Conservation (phyloP, 1,284 basidiomycete genomes). For the Irpex sp. region DNA sequence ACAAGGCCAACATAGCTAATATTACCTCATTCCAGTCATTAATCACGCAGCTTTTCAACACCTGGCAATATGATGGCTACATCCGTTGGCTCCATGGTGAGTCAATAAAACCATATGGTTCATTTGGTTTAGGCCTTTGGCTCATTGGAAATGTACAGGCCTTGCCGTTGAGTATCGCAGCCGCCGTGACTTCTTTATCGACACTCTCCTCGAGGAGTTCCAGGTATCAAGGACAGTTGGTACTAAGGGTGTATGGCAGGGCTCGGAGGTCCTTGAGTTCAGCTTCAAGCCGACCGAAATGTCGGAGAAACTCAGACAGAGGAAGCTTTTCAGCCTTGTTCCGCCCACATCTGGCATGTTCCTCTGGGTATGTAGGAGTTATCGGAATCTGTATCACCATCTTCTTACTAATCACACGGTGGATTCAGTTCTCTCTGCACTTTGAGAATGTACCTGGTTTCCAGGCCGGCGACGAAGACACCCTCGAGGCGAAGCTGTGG, state of each 20-base stretch:
- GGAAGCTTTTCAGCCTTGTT: constrained; percentile 60
- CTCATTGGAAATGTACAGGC: constrained; percentile 29
- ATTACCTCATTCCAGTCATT: constrained; percentile 39
- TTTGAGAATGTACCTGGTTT: constrained; percentile 58
- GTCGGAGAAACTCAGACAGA: constrained; percentile 39
- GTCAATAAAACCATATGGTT: constrained; percentile 16
- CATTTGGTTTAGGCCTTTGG: neutral
- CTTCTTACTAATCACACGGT: neutral
- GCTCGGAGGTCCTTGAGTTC: constrained; percentile 41
- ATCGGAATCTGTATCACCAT: neutral
- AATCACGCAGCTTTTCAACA: constrained; percentile 56
- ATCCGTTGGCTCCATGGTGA: constrained; percentile 71
- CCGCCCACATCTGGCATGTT: constrained; percentile 73
- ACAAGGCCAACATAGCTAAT: neutral
- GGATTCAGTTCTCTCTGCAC: constrained; percentile 55
- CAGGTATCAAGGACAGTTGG: constrained; percentile 33
- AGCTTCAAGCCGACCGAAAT: constrained; percentile 31
- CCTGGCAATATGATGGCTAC: constrained; percentile 72
- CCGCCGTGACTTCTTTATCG: constrained; percentile 62
- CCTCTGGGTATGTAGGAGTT: constrained; percentile 43
- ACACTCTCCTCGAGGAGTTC: constrained; percentile 52
- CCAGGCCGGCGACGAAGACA: constrained; percentile 34
- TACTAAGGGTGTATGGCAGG: constrained; percentile 34
- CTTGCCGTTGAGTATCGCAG: constrained; percentile 51
- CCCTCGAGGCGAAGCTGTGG: constrained; percentile 56